Base-by-base conservation (phyloP, 352 stramenopile genomes). In the Elongisporangium anandrum region DNA sequence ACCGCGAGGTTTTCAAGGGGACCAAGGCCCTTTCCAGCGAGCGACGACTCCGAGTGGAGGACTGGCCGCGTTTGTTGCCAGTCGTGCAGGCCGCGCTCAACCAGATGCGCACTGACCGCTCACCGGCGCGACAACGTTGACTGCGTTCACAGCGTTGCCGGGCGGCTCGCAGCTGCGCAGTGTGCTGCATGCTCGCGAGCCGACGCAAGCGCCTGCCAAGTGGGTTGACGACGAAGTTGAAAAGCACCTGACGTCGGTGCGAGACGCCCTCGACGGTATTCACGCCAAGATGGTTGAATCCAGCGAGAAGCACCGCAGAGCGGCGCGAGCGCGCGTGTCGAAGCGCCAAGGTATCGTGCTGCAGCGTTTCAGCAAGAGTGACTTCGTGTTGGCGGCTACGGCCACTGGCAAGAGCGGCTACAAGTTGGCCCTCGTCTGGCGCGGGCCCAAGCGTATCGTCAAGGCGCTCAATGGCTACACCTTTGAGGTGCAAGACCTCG, bases 401-500 rank as follows among this genome's bases (percentile, higher is more conserved):
- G 62, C 48, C 1, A 59, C 53, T 0, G 52, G 50, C 2, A 10
- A 45, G 4, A 55, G 12, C 20, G 62, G 26, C 4, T 50, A 62
- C 63, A 74, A 74, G n/a, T 47, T 74, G 21, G 20, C 57, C 5
- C 4, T 62, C 2, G n/a, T 54, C 2, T 68, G 67, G 63, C 56
- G 56, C 15, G 63, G 53, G 1, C 62, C 59, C 0, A 62, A 63
- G 38, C 56, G 59, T 8, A 57, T 67, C n/a, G 7, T 69, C 0
- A 15, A 2, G 0, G 54, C 54, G 2, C 29, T 68, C 1, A 63
- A 50, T 12, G 54, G 64, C 29, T 66, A 62, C 39, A 61, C 57
- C 3, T 74, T 68, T 19, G 63, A 74, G 20, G 54, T 70, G 0
- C 67, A 70, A 17, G 50, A 74, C 38, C 16, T 74, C 0, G 24